Evolutionary conservation across 495 filamentous ascomycete genomes (phyloP).

Genomic region (Glarea lozoyensis): DNA sequence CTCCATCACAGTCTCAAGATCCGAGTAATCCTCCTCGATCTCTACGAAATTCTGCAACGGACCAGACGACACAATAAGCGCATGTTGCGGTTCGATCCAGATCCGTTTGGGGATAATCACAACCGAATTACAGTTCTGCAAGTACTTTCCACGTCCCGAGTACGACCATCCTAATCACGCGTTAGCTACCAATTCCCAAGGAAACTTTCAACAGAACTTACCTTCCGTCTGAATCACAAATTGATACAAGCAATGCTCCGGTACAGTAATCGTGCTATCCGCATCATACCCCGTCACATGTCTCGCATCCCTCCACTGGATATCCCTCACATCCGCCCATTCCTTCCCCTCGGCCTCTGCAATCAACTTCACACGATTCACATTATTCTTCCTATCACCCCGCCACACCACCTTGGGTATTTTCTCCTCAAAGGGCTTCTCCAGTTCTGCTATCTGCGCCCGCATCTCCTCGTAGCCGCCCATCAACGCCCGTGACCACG

Average conservation of each 20-base stretch:
- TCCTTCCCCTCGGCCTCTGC: neutral
- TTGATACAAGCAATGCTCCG: constrained; percentile 51
- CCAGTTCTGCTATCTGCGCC: constrained; percentile 26
- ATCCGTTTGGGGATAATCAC: constrained; percentile 39
- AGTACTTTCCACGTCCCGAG: constrained; percentile 46
- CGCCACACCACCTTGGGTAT: constrained; percentile 53
- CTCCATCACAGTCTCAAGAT: constrained; percentile 44
- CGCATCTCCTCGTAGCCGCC: constrained; percentile 41
- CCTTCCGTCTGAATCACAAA: constrained; percentile 52
- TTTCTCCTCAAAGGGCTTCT: constrained; percentile 35
- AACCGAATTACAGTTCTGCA: constrained; percentile 51
- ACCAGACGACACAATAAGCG: constrained; percentile 33
- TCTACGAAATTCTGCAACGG: constrained; percentile 52
- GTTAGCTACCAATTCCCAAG: too few species aligned
- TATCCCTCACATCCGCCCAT: constrained; percentile 12
- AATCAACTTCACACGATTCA: constrained; percentile 24
- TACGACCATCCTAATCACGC: too few species aligned
- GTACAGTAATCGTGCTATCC: constrained; percentile 26
- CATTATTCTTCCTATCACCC: constrained; percentile 24
- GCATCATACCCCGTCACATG: constrained; percentile 26
- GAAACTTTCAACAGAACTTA: constrained; percentile 5
- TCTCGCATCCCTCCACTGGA: constrained; percentile 2
- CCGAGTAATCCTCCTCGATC: constrained; percentile 43
- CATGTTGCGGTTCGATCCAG: constrained; percentile 35
- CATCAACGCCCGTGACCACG: constrained; percentile 38